A percentile compares a stretch with the other conserved stretches of the same genome.
phyloP scores from a whole-genome alignment of 2,329 filamentous ascomycete genomes.

The Claviceps arundinis region DNA sequence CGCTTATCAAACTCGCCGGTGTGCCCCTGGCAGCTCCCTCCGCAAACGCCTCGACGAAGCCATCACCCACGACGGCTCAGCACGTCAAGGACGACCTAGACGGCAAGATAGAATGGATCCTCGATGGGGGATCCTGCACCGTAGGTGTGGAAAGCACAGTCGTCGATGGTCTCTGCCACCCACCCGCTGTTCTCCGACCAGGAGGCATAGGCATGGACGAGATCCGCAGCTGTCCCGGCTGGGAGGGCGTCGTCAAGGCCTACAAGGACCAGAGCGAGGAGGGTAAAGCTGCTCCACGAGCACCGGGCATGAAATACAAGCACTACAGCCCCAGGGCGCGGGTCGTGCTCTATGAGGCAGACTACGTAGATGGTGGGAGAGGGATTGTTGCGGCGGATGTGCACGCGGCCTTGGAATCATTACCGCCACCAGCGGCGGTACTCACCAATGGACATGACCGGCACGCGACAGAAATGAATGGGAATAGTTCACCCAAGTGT shows the following conservation, averaged over 20 bases:
- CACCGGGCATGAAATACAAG: slow-evolving; percentile 97
- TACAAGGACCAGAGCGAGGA: slow-evolving; percentile 66
- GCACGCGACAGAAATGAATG: slow-evolving; percentile 8
- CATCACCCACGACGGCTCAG: slow-evolving; percentile 78
- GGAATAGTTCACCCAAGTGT: slow-evolving; percentile 12
- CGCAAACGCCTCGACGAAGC: slow-evolving; percentile 86
- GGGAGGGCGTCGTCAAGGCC: slow-evolving; percentile 63
- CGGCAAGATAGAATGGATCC: slow-evolving; percentile 70
- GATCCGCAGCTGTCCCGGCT: slow-evolving; percentile 59
- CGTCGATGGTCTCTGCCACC: slow-evolving; percentile 73
- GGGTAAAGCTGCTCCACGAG: slow-evolving; percentile 54
- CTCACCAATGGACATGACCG: slow-evolving; percentile 4
- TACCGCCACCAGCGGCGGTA: not conserved
- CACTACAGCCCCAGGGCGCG: slow-evolving; percentile 88
- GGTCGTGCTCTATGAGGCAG: slow-evolving; percentile 68
- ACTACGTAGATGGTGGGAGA: slow-evolving; percentile 19
- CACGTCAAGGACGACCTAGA: slow-evolving; percentile 79
- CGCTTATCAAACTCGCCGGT: slow-evolving; percentile 68
- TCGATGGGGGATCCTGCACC: slow-evolving; percentile 75
- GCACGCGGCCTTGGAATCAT: slow-evolving; percentile 8
- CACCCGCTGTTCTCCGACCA: slow-evolving; percentile 71
- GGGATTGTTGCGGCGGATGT: slow-evolving; percentile 26
- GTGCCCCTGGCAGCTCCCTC: slow-evolving; percentile 81
- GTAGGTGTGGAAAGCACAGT: slow-evolving; percentile 96
- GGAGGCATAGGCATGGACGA: slow-evolving; percentile 79